A percentile compares a stretch with the other conserved stretches of the same genome.
These are phyloP conservation scores for Brassica juncea DNA, from an alignment of 345 rosid genomes.

Conservation along the genomic window DNA sequence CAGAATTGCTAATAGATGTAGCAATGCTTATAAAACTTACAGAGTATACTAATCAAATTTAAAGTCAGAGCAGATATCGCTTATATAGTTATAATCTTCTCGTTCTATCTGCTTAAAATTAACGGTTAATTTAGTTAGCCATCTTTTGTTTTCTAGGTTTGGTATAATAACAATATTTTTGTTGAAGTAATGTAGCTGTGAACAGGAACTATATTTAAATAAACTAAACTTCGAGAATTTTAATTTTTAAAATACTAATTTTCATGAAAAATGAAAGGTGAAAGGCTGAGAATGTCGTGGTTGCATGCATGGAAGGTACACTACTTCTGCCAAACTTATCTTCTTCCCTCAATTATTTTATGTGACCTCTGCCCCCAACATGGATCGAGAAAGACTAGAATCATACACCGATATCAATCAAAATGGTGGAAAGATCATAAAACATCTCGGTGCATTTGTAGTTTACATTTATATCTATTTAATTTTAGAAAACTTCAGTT, in stretches of 20 bases:
- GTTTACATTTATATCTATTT: not conserved
- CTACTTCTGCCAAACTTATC: slow-evolving; percentile 21
- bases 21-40: not conserved
- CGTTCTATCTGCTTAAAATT: not conserved
- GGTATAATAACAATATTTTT: slow-evolving; percentile 8
- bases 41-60: not conserved
- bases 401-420: slow-evolving; percentile 2
- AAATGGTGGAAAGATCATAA: not conserved
- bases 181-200: slow-evolving; percentile 1
- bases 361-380: not conserved
- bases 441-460: not conserved
- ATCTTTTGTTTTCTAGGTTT: slow-evolving; percentile 6
- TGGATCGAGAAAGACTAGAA: not conserved
- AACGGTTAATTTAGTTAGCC: slow-evolving; percentile 8
- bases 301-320: slow-evolving; percentile 27
- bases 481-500: not conserved
- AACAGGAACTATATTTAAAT: not conserved
- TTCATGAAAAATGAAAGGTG: not conserved
- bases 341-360: not conserved
- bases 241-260: not conserved
- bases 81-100: not conserved
- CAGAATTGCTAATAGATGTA: no score
- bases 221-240: not conserved
- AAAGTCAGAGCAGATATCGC: not conserved
- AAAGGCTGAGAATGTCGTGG: slow-evolving; percentile 5